Base-by-base conservation (phyloP, 202 grass and related monocot genomes). In the Hordeum pubiflorum region DNA sequence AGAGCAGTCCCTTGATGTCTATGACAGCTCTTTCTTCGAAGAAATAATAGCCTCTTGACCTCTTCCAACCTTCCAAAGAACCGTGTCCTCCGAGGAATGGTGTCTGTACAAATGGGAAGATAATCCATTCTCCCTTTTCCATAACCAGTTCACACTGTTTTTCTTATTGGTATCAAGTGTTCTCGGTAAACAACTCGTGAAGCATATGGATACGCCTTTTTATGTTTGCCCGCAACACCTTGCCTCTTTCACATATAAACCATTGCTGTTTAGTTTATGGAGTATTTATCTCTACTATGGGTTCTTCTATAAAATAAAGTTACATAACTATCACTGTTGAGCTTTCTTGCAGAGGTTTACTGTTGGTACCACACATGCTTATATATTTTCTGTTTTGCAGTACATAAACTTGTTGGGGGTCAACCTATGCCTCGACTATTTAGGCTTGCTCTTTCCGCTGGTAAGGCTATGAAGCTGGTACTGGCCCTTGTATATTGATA, bases 301-400 rank as follows among this genome's bases (percentile, higher is more conserved):
- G 39, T 86, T 41, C 7, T 22, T 74, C 23, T 74, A 61, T 73
- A 48, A 87, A 37, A 46, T 44, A 17, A 70, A 63, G 20, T 36
- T 63, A n/a, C 41, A 76, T 63, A 59, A 33, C 12, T 59, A 27
- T 67, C 18, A 50, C 20, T 27, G 21, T 83, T 48, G 66, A 74
- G 32, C 58, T 80, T 76, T 36, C 20, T 79, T 82, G 34, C 44
- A 64, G 33, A 17, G 39, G 26, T 56, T 78, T 31, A 18, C 40
- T 68, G n/a, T 80, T 57, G 15, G 52, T 80, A 56, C 14, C 71
- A 70, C 18, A 10, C 62, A 55, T 80, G 22, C 77, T 88, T 84
- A 84, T 63, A 32, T 60, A 69, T 74, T 55, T 34, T 84, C 23
- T 80, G 15, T 80, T 76, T 5, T 84, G 56, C 63, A 81, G 81